Base-by-base conservation (phyloP, 192 early-diverging fungal genomes). In the Neocallimastix lanati region DNA sequence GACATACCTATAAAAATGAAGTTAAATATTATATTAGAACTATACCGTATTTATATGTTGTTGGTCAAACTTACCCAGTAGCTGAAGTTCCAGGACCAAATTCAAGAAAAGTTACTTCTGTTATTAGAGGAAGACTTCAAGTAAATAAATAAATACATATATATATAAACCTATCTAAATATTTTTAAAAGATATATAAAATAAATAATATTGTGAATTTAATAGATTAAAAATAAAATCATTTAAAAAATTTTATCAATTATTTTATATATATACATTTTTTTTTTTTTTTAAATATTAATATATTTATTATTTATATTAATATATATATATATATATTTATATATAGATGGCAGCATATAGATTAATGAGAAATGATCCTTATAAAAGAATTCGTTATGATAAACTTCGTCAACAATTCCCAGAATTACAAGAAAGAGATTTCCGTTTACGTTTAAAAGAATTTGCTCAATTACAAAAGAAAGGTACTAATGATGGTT, bases 391-490 rank as follows among this genome's bases (percentile, higher is more conserved):
- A 78, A 84, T 98, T 14, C 88, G 90, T 77, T 94, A 94, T 84
- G 90, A 86, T 76, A 91, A 93, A 82, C 86, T 99, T 9, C 81
- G 90, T 30, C 91, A 93, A 81, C 84, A 90, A 35, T 99, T 96
- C 79, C 93, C 96, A 21, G 93, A 93, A 77, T 94, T 94, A 82
- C 88, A 85, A 29, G 96, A 98, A 79, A 82, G 90, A 76, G 92
- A 95, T 79, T 90, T 99, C n/a, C 87, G 93, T 27, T 93, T 95
- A 84, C 90, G 94, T 76, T 86, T 99, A 13, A 96, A 98, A 89
- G 97, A 99, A 85, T 96, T 99, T 87, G 91, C 93, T 35, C 95
- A 98, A 85, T 96, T 94, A 80, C 93, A 93, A 82, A 91, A 93
- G 77, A 94, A 94, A 83, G 88, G 90, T 13, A 89, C 93, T 78